These are phyloP conservation scores for Xylaria hypoxylon DNA, from an alignment of 2,329 filamentous ascomycete genomes.

Conservation along the genomic window DNA sequence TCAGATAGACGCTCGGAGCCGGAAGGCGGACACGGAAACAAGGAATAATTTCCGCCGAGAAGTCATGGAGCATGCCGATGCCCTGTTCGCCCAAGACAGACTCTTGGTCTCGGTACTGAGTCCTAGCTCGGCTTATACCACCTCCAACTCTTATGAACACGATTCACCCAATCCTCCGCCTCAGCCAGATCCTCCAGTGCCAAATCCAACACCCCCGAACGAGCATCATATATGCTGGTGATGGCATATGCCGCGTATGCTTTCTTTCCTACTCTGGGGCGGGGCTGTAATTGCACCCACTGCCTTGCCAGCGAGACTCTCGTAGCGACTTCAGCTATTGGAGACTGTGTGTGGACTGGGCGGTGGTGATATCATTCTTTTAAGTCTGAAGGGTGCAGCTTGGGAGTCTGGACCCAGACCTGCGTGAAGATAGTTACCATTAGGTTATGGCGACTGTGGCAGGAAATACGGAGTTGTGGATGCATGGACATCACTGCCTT, in stretches of 20 bases:
- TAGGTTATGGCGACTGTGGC: neutral
- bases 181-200: conserved; percentile 33
- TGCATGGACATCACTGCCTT: neutral
- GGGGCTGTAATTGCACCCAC: neutral
- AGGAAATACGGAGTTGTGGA: neutral
- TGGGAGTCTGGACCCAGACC: neutral
- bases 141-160: neutral
- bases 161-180: conserved; percentile 27
- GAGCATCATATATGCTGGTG: neutral
- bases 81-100: conserved; percentile 84
- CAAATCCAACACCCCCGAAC: conserved; percentile 31
- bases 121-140: conserved; percentile 46
- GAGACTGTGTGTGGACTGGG: neutral
- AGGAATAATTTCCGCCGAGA: conserved; percentile 95
- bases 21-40: conserved; percentile 76
- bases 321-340: neutral
- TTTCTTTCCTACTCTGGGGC: neutral
- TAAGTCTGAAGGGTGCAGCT: neutral
- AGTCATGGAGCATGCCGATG: conserved; percentile 91
- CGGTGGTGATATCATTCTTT: neutral
- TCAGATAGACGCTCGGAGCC: conserved; percentile 85
- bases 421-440: neutral
- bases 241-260: neutral
- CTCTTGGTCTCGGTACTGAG: conserved; percentile 78
- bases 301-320: neutral